Evolutionary conservation across 2,329 filamentous ascomycete species (phyloP), one percentile per base, ranked within the genome.

Genomic region (Ascocoryne sarcoides): DNA sequence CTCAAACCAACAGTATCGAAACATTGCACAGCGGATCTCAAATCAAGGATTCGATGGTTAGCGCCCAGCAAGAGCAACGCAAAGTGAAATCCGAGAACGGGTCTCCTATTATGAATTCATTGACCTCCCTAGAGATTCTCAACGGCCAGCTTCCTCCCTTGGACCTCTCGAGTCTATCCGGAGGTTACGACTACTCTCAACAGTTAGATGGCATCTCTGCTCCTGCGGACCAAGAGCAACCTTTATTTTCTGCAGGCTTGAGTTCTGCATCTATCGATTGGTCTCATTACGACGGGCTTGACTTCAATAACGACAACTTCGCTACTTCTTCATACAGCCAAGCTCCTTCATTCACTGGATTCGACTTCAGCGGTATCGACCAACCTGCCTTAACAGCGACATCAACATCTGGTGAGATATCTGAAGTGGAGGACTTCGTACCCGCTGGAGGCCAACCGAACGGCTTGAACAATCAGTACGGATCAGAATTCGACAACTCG

Each of bases 401-500:
- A 1, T 76, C 75, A 8, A 80, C 75, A 7, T 82, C 78, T 10
- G 78, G 78, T 26, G 77, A 82, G 45, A 76, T 81, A 7, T 82
- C 77, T 8, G 77, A 82, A 56, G 75, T 76, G 4, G 79, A 82
- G 46, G 78, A 82, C 49, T 70, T 71, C 36, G 58, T 63, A 17
- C 60, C 62, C 16, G 60, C 34, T 32, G 37, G 40, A 15, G 47
- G 45, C 37, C 53, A 52, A 37, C 56, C 50, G 42, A 45, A 49
- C 34, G 47, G 72, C 44, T 60, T 69, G 37, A 64, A 62, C 37
- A 63, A 67, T 42, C 51, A 59, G 40, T 59, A 59, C 48, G 57
- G 60, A 35, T 57, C 61, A 36, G 53, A 64, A 46, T 53, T 62
- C 47, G 56, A 63, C 40, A 53, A 48, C 15, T 64, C 62, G 9